These are phyloP conservation scores for Entoloma clypeatum DNA, from an alignment of 1,284 basidiomycete species.

Conservation along the genomic window DNA sequence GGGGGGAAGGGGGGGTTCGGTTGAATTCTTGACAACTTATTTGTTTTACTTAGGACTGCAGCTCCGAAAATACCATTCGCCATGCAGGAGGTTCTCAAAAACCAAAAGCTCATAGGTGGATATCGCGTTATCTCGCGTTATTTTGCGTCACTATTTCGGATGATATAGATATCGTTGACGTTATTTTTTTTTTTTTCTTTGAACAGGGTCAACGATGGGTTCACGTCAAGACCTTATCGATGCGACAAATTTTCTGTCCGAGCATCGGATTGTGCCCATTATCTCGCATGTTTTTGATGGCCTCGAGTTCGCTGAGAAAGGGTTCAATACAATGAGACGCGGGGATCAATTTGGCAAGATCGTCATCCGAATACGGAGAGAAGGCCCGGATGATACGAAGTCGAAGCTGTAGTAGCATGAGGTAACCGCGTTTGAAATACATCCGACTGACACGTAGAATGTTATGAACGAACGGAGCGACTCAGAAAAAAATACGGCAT, in stretches of 20 bases:
- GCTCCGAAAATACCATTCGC: slow-evolving; percentile 61
- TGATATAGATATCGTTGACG: slow-evolving; percentile 7
- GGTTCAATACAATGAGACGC: slow-evolving; percentile 61
- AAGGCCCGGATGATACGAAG: not conserved
- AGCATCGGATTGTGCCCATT: slow-evolving; percentile 68
- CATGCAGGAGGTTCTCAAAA: slow-evolving; percentile 79
- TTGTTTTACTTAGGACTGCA: slow-evolving; percentile 58
- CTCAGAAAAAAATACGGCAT: no score
- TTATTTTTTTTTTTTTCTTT: slow-evolving; percentile 5
- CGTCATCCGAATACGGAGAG: slow-evolving; percentile 42
- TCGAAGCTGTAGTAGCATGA: slow-evolving; percentile 11
- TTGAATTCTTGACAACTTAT: no score
- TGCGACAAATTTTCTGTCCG: slow-evolving; percentile 66
- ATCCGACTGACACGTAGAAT: not conserved
- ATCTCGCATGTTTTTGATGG: slow-evolving; percentile 74
- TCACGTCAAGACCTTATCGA: slow-evolving; percentile 72
- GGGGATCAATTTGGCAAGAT: slow-evolving; percentile 78
- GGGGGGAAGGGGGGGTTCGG: no score
- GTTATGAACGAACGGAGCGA: not conserved
- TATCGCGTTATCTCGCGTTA: slow-evolving; percentile 8
- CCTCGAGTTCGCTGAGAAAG: slow-evolving; percentile 64
- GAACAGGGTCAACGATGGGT: slow-evolving; percentile 84
- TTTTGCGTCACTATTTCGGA: slow-evolving; percentile 1
- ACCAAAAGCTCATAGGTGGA: slow-evolving; percentile 71
- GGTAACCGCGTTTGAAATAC: not conserved